These are phyloP conservation scores for Pholiota adiposa DNA, from an alignment of 1,284 basidiomycete species.

Conservation along the genomic window DNA sequence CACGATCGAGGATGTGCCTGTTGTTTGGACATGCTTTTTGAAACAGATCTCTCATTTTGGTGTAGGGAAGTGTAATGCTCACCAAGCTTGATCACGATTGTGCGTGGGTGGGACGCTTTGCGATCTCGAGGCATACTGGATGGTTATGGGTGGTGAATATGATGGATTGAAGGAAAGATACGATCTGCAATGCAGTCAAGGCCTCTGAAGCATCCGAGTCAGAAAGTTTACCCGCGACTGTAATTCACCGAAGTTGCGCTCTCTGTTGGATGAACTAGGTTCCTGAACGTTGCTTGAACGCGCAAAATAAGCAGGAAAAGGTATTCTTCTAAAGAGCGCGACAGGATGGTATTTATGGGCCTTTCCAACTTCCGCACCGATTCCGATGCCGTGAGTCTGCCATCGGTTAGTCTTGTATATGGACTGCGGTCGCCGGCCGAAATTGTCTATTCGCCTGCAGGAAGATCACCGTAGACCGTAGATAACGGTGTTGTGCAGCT, in stretches of 20 bases:
- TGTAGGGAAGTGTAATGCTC: conserved; percentile 21
- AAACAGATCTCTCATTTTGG: background rate
- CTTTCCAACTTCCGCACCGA: background rate
- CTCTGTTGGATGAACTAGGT: background rate
- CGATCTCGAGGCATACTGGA: conserved; percentile 23
- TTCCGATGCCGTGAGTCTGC: too few relatives aligned
- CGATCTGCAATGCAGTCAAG: background rate
- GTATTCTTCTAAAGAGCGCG: too few relatives aligned
- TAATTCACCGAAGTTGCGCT: background rate
- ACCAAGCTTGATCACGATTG: conserved; percentile 90
- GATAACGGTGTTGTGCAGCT: too few relatives aligned
- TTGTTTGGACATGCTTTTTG: background rate
- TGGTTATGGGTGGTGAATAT: background rate
- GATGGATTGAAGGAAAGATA: background rate
- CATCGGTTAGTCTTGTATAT: too few relatives aligned
- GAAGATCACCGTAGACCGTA: too few relatives aligned
- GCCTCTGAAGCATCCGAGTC: background rate
- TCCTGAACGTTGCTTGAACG: too few relatives aligned
- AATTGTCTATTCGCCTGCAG: too few relatives aligned
- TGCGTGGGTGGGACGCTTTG: conserved; percentile 41
- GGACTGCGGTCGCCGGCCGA: background rate
- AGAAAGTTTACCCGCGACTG: background rate
- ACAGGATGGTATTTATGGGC: background rate
- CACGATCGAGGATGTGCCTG: conserved; percentile 94
- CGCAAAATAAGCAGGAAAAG: background rate